These are phyloP conservation scores for Vigna reflexopilosa DNA, from an alignment of 306 rosid genomes.

Conservation along the genomic window DNA sequence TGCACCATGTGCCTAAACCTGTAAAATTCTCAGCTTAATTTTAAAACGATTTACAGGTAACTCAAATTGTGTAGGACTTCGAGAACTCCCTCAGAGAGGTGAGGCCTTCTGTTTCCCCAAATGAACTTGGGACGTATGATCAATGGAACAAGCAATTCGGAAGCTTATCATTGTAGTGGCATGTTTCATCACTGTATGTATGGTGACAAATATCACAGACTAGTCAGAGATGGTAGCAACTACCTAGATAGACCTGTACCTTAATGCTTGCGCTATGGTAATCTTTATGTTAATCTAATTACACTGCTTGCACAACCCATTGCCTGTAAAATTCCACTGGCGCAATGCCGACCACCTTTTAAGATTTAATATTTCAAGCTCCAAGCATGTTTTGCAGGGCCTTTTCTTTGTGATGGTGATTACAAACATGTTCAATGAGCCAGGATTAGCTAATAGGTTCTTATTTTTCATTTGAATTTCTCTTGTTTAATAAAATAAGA, in stretches of 20 bases:
- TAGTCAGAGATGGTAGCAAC: neutral
- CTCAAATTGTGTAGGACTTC: constrained; percentile 64
- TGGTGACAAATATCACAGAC: neutral
- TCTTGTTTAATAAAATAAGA: no score
- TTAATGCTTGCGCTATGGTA: neutral
- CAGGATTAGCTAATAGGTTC: no score
- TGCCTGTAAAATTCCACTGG: constrained; percentile 19
- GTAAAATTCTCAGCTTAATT: constrained; percentile 23
- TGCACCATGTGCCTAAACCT: neutral
- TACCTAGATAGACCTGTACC: constrained; percentile 12
- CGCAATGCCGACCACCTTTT: constrained; percentile 31
- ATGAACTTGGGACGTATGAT: constrained; percentile 71
- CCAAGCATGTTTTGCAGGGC: constrained; percentile 24
- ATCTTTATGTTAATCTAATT: neutral
- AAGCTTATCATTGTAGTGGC: constrained; percentile 58
- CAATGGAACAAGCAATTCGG: constrained; percentile 93
- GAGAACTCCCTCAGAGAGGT: constrained; percentile 75
- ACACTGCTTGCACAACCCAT: neutral
- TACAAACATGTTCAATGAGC: constrained; percentile 15
- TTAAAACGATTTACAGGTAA: neutral
- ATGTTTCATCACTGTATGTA: neutral
- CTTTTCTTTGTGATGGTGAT: constrained; percentile 21
- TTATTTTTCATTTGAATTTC: no score
- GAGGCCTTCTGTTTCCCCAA: constrained; percentile 83
- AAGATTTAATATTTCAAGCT: neutral